Percentiles rank a stretch among this genome's conserved stretches.
Evolutionary conservation across 257 asterid genomes (phyloP).

Genomic region (Plectranthus barbatus): DNA sequence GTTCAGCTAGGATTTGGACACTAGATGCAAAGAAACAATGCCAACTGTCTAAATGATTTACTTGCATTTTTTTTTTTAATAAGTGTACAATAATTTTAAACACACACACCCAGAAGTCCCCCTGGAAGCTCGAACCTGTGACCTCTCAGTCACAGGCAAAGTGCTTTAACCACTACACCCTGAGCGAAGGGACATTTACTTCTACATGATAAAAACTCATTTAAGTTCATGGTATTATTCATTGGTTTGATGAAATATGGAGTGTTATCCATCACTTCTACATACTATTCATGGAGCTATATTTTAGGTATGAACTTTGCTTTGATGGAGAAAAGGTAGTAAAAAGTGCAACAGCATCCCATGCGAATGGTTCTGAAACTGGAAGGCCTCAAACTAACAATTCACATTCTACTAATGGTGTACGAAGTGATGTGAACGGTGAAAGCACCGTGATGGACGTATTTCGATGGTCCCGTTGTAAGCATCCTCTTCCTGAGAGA

Average conservation of each 20-base stretch:
- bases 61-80: background rate
- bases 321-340: constrained; percentile 68
- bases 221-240: too few species aligned
- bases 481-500: constrained; percentile 66
- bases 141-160: too few species aligned
- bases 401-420: constrained; percentile 45
- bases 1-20: too few species aligned
- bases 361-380: constrained; percentile 44
- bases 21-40: too few species aligned
- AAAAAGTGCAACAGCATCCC: constrained; percentile 37
- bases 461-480: constrained; percentile 82
- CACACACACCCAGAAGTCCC: too few species aligned
- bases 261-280: background rate
- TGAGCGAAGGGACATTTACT: too few species aligned
- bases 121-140: too few species aligned
- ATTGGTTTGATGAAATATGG: too few species aligned
- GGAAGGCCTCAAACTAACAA: constrained; percentile 43
- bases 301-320: constrained; percentile 84
- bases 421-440: constrained; percentile 44
- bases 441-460: constrained; percentile 53
- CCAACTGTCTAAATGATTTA: background rate
- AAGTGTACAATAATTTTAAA: too few species aligned
- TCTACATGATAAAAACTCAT: too few species aligned
- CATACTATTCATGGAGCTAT: constrained; percentile 13
- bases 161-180: too few species aligned